phyloP scores from a whole-genome alignment of 129 eudicot genomes.

The Arctium lappa region DNA sequence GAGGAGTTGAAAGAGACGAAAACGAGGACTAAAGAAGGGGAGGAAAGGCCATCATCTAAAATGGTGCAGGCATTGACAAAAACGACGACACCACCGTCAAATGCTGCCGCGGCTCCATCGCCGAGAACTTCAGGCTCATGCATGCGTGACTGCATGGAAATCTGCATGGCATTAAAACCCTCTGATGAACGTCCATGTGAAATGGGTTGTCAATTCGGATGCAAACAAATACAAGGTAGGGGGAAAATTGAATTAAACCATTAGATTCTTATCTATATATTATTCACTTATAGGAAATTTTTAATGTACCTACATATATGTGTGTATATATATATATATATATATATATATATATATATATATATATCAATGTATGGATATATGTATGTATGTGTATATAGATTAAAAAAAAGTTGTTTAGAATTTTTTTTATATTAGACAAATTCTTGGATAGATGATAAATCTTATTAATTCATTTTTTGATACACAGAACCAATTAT shows the following conservation, averaged over 20 bases:
- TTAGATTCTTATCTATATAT: neutral
- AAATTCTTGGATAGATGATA: neutral
- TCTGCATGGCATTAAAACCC: slow-evolving; percentile 27
- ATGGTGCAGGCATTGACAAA: neutral
- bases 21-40: neutral
- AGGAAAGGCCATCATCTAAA: slow-evolving; percentile 15
- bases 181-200: neutral
- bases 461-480: neutral
- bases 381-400: neutral
- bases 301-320: no score
- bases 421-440: no score
- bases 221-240: slow-evolving; percentile 26
- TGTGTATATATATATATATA: no score
- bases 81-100: slow-evolving; percentile 5
- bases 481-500: neutral
- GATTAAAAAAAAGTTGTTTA: neutral
- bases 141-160: slow-evolving; percentile 22
- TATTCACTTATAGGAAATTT: neutral
- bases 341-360: no score
- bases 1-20: slow-evolving; percentile 5
- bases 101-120: neutral
- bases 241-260: slow-evolving; percentile 3
- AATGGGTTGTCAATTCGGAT: slow-evolving; percentile 24
- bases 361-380: no score
- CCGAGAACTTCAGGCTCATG: slow-evolving; percentile 16